Percentiles rank a stretch among this genome's conserved stretches.
Conservation (phyloP, 331 rosid genomes). For the Rosa hybrid region DNA sequence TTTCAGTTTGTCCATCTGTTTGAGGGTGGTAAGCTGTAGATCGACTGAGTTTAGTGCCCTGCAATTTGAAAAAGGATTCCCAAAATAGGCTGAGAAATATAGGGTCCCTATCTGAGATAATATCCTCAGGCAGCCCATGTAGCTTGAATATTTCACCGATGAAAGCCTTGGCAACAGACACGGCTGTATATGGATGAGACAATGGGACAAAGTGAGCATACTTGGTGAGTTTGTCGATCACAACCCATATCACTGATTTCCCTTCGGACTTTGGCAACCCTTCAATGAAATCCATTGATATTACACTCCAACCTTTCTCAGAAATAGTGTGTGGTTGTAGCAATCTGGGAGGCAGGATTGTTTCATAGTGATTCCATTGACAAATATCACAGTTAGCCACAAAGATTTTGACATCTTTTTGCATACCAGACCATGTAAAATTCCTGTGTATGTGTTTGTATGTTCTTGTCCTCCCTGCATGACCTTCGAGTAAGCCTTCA, state of each 20-base stretch:
- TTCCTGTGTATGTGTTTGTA: no score
- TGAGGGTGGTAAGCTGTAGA: neutral
- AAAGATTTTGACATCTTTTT: no score
- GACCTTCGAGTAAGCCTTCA: no score
- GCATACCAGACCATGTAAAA: no score
- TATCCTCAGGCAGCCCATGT: neutral
- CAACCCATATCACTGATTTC: neutral
- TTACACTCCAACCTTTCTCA: neutral
- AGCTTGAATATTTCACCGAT: neutral
- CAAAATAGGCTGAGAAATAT: neutral
- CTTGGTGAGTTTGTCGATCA: neutral
- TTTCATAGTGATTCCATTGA: neutral
- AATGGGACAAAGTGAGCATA: neutral
- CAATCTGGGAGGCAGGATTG: neutral
- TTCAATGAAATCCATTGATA: conserved; percentile 16
- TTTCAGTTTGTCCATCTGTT: neutral
- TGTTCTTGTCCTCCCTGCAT: no score
- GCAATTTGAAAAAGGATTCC: neutral
- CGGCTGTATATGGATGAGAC: neutral
- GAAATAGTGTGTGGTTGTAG: neutral
- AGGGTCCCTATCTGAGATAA: neutral
- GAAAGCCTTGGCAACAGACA: neutral
- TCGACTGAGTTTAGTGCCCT: neutral
- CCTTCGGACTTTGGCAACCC: neutral
- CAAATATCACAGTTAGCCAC: neutral